Evolutionary conservation across 2,329 filamentous ascomycete genomes (phyloP).

Genomic region (Allantophomopsis cytisporea): DNA sequence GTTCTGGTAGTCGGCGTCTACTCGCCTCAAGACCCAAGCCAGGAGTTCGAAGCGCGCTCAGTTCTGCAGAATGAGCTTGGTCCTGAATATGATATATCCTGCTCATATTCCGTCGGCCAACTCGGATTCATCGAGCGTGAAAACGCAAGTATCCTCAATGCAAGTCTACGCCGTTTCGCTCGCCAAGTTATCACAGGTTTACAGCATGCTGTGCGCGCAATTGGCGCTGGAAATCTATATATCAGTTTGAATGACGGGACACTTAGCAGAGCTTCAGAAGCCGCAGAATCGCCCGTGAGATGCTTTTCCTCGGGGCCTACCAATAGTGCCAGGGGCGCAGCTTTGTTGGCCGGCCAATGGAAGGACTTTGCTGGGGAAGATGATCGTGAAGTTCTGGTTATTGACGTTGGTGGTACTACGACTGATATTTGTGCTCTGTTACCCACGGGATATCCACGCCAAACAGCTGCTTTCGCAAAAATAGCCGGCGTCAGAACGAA

Average conservation of each 20-base stretch:
- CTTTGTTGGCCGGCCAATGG: constrained; percentile 3
- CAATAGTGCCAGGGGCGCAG: constrained; percentile 39
- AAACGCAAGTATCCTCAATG: constrained; percentile 49
- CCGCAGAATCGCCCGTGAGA: constrained; percentile 37
- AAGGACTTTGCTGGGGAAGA: constrained; percentile 5
- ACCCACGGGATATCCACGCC: constrained; percentile 41
- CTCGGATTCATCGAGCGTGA: constrained; percentile 31
- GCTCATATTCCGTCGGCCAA: constrained; percentile 27
- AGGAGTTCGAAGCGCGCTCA: constrained; percentile 25
- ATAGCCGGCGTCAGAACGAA: constrained; percentile 40
- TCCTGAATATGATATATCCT: constrained; percentile 24
- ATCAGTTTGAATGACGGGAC: constrained; percentile 49
- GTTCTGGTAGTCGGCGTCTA: constrained; percentile 31
- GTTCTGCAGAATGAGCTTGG: constrained; percentile 21
- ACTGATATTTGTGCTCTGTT: constrained; percentile 44
- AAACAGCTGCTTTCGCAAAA: constrained; percentile 38
- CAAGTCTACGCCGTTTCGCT: constrained; percentile 41
- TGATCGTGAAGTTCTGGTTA: constrained; percentile 25
- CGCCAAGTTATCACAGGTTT: constrained; percentile 39
- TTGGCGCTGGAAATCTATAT: constrained; percentile 38
- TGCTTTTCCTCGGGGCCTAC: constrained; percentile 47
- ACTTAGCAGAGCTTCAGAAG: constrained; percentile 33
- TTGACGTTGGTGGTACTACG: constrained; percentile 48
- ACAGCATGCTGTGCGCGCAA: constrained; percentile 28
- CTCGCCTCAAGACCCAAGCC: constrained; percentile 27